Evolutionary conservation across 1,139 yeast genomes (phyloP).

Genomic region (Debaryomycetaceae sp.): DNA sequence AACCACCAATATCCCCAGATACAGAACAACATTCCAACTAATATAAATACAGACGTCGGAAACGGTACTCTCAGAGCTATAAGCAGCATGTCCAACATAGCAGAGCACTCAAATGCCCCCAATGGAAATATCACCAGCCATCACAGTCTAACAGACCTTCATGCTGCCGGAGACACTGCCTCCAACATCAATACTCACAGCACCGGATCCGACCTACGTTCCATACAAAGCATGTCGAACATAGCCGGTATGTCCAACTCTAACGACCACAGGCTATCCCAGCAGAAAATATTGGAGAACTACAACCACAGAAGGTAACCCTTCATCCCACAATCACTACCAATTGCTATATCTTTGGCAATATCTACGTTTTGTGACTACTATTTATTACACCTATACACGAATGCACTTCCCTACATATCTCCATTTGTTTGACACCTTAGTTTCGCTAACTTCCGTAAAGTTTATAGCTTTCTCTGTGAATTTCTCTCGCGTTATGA

Average conservation of each 20-base stretch:
- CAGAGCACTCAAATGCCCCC: conserved; percentile 7
- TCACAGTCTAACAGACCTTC: conserved; percentile 28
- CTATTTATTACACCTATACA: background rate
- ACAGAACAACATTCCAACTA: conserved; percentile 2
- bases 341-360: background rate
- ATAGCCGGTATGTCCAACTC: conserved; percentile 16
- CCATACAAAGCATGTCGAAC: conserved; percentile 39
- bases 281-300: background rate
- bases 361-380: background rate
- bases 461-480: too few relatives aligned
- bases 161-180: conserved; percentile 27
- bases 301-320: background rate
- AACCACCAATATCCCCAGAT: background rate
- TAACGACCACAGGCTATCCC: conserved; percentile 1
- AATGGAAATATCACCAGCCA: conserved; percentile 10
- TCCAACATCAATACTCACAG: conserved; percentile 6
- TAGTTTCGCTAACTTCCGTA: too few relatives aligned
- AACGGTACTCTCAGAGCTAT: conserved; percentile 27
- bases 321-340: background rate
- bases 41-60: background rate
- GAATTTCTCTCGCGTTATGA: too few relatives aligned
- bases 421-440: too few relatives aligned
- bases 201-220: conserved; percentile 21
- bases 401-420: background rate
- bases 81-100: conserved; percentile 38